Conservation (phyloP, 495 filamentous ascomycete species). For the Cryomyces antarcticus region DNA sequence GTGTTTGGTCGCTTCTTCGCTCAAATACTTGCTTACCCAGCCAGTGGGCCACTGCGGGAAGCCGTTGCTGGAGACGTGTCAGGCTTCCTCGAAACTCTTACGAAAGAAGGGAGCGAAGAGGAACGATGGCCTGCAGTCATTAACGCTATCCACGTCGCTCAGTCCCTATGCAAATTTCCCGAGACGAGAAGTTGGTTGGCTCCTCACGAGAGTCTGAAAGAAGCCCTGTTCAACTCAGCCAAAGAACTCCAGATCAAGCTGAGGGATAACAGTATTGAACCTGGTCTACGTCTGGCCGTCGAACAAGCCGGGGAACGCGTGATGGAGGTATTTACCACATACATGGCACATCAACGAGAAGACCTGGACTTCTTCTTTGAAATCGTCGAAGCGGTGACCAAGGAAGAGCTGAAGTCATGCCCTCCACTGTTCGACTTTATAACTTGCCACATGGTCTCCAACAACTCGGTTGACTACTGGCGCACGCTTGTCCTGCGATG, state of each 20-base stretch:
- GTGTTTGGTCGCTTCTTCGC: conserved; percentile 86
- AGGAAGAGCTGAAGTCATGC: conserved; percentile 57
- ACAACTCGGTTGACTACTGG: conserved; percentile 75
- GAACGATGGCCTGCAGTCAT: conserved; percentile 48
- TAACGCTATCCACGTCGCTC: conserved; percentile 69
- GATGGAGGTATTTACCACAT: conserved; percentile 66
- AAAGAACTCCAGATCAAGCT: conserved; percentile 56
- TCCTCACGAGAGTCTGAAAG: conserved; percentile 48
- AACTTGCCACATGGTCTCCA: conserved; percentile 65
- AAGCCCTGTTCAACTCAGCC: conserved; percentile 44
- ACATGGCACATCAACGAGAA: conserved; percentile 48
- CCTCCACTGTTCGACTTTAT: conserved; percentile 64
- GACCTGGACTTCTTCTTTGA: conserved; percentile 82
- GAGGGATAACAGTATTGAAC: conserved; percentile 43
- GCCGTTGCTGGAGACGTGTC: conserved; percentile 55
- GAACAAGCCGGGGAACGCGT: conserved; percentile 78
- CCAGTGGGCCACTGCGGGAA: conserved; percentile 53
- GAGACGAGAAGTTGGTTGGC: conserved; percentile 52
- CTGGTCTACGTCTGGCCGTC: conserved; percentile 59
- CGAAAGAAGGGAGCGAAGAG: conserved; percentile 42
- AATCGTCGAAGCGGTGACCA: conserved; percentile 65
- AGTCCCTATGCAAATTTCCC: conserved; percentile 45
- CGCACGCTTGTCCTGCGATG: conserved; percentile 66
- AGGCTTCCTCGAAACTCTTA: conserved; percentile 37
- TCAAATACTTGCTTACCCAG: conserved; percentile 62